Base-by-base conservation (phyloP, 1,284 basidiomycete species). In the Papiliotrema nemorosa region DNA sequence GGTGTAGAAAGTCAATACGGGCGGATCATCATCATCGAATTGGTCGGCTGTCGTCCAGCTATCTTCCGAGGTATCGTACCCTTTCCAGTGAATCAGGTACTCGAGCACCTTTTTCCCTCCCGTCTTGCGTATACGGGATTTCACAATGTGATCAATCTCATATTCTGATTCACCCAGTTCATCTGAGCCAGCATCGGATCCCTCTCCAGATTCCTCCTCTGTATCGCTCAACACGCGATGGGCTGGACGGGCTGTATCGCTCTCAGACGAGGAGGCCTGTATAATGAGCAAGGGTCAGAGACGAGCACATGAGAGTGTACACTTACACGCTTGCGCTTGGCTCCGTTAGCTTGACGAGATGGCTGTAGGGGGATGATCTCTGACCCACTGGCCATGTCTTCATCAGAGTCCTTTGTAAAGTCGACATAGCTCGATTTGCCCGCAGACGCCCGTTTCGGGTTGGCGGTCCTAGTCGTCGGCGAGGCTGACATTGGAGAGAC, bases 21-120 rank as follows among this genome's bases (percentile, higher is more conserved):
- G 64, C 16, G 63, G 62, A 52, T 69, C 77, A 50, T 80, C 77
- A 62, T 65, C 59, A 24, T 70, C 63, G 27, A 72, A 62, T 45
- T 70, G 61, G 21, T 51, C 53, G 9, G 64, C 70, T 1, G 40
- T 36, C 3, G 64, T 69, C 70, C 70, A 72, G 2, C 62, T 57
- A 3, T 63, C 54, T 13, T 72, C 70, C 14, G 57, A 41, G 6
- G 39, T 36, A 21, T 38, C 42, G 41, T 70, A 72, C 1, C 58
- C 63, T 22, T 59, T 55, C 70, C 70, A 72, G 45, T 70, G 68
- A 26, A 72, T 61, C 22, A 65, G 38, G 44, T 54, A 72, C 46
- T 72, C 62, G 14, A 72, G 54, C 10, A 54, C 40, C 16, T 52
- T 25, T 42, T 58, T 59, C 9, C 50, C 52, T 34, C 59, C 55